Base-by-base conservation (phyloP, 306 rosid species). In the Urtica urens region DNA sequence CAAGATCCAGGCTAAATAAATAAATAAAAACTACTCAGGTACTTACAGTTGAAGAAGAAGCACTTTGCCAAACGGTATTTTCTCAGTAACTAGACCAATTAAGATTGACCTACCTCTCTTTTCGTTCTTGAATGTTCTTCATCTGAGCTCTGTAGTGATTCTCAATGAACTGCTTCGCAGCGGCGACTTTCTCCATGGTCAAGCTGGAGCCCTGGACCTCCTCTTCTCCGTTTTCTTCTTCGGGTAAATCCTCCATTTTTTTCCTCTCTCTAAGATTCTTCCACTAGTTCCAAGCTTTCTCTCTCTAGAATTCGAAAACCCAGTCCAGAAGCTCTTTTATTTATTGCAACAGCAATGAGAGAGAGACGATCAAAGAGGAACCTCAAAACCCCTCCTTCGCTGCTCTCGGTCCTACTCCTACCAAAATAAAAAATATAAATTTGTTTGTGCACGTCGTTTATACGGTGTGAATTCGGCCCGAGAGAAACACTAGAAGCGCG, bases 131-230 rank as follows among this genome's bases (percentile, higher is more conserved):
- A 63, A 90, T 74, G 80, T 81, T 84, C 78, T 90, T 90, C 95
- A 77, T 90, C 86, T 90, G 97, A 62, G 87, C 83, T 71, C 84
- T 79, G 60, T 90, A 90, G 64, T 90, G 97, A 49, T 84, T 81
- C 84, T 90, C 97, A 52, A 90, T 90, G 75, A 78, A 79, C 80
- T 81, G 83, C 80, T 90, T 90, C 0, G 97, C 97, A 3, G 94
- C 97, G 8, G 97, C 97, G 9, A 90, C 97, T 62, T 79, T 90
- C 92, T 90, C 97, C 97, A 90, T 84, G 42, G 97, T 90, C 84
- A 77, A 75, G 66, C 82, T 90, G 15, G 95, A 84, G 0, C 95
- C 95, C 11, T 73, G 52, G 47, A 75, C 93, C 78, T 87, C 94
- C 62, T 65, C 71, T 19, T 71, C 81, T 20, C 57, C 59, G 16